Conservation (phyloP, 1,139 yeast genomes). For the Arxiozyma bovina region DNA sequence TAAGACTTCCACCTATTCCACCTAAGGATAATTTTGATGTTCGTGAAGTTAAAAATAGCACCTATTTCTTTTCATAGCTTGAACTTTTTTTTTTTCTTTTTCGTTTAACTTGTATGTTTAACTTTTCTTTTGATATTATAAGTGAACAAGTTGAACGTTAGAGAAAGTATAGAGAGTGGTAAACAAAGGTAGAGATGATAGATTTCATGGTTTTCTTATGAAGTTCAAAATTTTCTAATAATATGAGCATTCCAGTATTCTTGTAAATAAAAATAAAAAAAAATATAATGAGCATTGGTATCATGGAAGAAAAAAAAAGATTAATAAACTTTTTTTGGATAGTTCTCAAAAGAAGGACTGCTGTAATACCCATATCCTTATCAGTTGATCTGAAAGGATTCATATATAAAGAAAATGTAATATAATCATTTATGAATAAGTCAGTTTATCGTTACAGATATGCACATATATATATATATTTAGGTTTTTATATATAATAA, state of each 20-base stretch:
- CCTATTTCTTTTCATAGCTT: slow-evolving; percentile 58
- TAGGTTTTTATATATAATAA: not conserved
- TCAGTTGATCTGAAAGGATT: not conserved
- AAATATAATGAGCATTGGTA: not conserved
- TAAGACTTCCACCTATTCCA: slow-evolving; percentile 68
- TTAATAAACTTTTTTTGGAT: not conserved
- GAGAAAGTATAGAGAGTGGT: not conserved
- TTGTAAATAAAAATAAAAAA: not conserved
- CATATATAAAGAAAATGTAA: not conserved
- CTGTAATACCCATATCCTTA: not conserved
- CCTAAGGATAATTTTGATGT: slow-evolving; percentile 81
- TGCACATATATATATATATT: not conserved
- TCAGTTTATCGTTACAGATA: not conserved
- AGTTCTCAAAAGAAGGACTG: not conserved
- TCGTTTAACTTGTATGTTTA: no score
- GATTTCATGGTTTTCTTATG: not conserved
- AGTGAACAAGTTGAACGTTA: no score
- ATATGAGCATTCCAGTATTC: not conserved
- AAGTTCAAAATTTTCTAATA: not conserved
- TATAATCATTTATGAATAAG: not conserved
- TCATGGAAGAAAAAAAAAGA: not conserved
- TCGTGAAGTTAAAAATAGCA: slow-evolving; percentile 56
- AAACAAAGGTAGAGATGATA: not conserved
- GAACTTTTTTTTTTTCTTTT: no score
- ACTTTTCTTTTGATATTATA: no score